Conservation (phyloP, 2,329 filamentous ascomycete species). For the Hyphodiscus sp. region DNA sequence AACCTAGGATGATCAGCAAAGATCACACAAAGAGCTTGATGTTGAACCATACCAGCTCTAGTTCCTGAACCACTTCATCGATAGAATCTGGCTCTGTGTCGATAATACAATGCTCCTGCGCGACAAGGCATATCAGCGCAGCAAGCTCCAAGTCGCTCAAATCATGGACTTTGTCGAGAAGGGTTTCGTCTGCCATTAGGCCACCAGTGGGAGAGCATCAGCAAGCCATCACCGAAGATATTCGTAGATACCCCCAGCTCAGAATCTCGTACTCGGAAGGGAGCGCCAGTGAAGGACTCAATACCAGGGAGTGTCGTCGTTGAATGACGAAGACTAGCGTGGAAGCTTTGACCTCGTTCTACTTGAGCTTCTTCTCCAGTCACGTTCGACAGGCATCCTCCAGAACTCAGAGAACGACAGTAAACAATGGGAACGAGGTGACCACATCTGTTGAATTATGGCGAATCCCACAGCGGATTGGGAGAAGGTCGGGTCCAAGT, state of each 20-base stretch:
- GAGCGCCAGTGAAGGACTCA: not conserved
- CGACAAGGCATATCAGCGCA: conserved; percentile 71
- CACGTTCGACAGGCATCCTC: not conserved
- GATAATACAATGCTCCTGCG: conserved; percentile 82
- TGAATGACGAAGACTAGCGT: conserved; percentile 15
- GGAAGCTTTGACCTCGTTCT: conserved; percentile 8
- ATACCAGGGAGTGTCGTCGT: not conserved
- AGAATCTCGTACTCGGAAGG: not conserved
- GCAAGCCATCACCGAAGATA: conserved; percentile 17
- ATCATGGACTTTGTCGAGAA: conserved; percentile 65
- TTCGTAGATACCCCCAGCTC: not conserved
- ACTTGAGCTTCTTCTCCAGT: conserved; percentile 2
- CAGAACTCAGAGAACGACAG: not conserved
- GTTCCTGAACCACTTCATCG: conserved; percentile 64
- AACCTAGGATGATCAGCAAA: conserved; percentile 41
- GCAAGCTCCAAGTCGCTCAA: conserved; percentile 87
- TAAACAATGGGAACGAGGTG: conserved; percentile 14
- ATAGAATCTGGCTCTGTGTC: conserved; percentile 59
- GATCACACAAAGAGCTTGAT: not conserved
- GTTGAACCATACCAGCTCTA: conserved; percentile 52
- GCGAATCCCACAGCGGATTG: conserved; percentile 59
- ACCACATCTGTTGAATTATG: conserved; percentile 16
- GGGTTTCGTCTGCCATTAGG: conserved; percentile 54
- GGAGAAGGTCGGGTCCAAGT: conserved; percentile 88
- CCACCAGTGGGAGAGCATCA: conserved; percentile 5